A percentile compares a stretch with the other conserved stretches of the same genome.
Evolutionary conservation across 2,329 filamentous ascomycete genomes (phyloP).

Genomic region (Lecanoromycetidae sp.): DNA sequence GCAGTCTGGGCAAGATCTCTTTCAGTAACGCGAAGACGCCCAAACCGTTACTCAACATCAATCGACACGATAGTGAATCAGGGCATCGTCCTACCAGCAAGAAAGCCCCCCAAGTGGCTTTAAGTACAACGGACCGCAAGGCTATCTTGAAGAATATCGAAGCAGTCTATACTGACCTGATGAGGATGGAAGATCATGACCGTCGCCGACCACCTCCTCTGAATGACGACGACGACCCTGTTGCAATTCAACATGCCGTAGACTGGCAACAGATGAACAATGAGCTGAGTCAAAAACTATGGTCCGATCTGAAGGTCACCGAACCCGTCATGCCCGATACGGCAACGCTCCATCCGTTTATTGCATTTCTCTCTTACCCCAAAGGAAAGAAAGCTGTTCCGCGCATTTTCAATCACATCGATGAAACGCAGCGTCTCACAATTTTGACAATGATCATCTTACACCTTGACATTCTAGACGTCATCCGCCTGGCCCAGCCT

Average conservation of each 20-base stretch:
- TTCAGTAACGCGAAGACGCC: slow-evolving; percentile 98
- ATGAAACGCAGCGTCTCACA: slow-evolving; percentile 79
- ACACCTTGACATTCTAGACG: slow-evolving; percentile 82
- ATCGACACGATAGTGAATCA: slow-evolving; percentile 63
- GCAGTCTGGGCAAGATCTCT: slow-evolving; percentile 92
- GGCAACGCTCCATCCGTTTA: slow-evolving; percentile 71
- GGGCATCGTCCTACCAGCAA: slow-evolving; percentile 40
- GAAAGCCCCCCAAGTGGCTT: slow-evolving; percentile 32
- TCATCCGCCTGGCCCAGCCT: slow-evolving; percentile 70
- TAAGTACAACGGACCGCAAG: slow-evolving; percentile 64
- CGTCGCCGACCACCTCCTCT: slow-evolving; percentile 62
- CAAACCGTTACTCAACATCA: slow-evolving; percentile 88
- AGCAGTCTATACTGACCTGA: slow-evolving; percentile 71
- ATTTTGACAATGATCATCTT: slow-evolving; percentile 93
- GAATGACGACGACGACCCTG: slow-evolving; percentile 51
- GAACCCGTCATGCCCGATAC: slow-evolving; percentile 71
- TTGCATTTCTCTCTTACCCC: slow-evolving; percentile 82
- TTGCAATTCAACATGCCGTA: slow-evolving; percentile 53
- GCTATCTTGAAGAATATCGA: slow-evolving; percentile 77
- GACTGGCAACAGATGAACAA: slow-evolving; percentile 56
- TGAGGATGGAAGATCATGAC: slow-evolving; percentile 90
- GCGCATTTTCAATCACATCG: slow-evolving; percentile 86
- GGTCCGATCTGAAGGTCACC: slow-evolving; percentile 80
- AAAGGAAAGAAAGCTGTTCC: slow-evolving; percentile 96
- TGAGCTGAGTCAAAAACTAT: slow-evolving; percentile 56